Evolutionary conservation across 78 protist genomes (phyloP), one percentile per base, ranked within the genome.

Genomic region (Bodo saltans): DNA sequence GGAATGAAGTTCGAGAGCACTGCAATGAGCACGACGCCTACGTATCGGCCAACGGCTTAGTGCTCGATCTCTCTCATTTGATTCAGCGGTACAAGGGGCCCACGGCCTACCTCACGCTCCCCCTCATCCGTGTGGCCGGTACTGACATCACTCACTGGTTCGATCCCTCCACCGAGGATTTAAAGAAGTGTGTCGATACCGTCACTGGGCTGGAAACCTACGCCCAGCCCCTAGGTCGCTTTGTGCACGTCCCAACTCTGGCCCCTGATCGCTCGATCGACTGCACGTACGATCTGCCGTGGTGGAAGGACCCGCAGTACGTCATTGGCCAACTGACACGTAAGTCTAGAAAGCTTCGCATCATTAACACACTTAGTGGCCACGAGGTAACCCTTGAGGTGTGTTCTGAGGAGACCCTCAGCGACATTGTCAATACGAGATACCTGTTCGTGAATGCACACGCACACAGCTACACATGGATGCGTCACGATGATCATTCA

Each of bases 91-190:
- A 89, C 47, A 69, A n/a, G 0, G 86, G 83, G 3, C n/a, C 32
- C 35, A 0, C 0, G 17, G n/a, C n/a, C n/a, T n/a, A n/a, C n/a
- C 68, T 75, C 8, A 42, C 68, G 42, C 37, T 79, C 70, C 91
- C 88, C 0, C 0, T 88, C 34, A 29, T 85, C 30, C 37, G 32
- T 2, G 70, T 30, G 34, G 90, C 90, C 0, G 93, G 93, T 28
- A 73, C 26, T 29, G 93, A 90, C 81, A 90, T 90, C 40, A 83
- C 91, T 26, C 90, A 91, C 75, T 91, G 94, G 94, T 88, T 91
- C 33, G 87, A 91, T 29, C 38, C 53, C 0, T 52, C 74, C 38
- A 72, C 78, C 23, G 79, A 68, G 11, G 17, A 67, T n/a, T 1
- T 60, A 37, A 0, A 1, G 1, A 1, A 23, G n/a, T 42, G 85